phyloP scores from a whole-genome alignment of 305 asterid species.

The Solanum chacoense region DNA sequence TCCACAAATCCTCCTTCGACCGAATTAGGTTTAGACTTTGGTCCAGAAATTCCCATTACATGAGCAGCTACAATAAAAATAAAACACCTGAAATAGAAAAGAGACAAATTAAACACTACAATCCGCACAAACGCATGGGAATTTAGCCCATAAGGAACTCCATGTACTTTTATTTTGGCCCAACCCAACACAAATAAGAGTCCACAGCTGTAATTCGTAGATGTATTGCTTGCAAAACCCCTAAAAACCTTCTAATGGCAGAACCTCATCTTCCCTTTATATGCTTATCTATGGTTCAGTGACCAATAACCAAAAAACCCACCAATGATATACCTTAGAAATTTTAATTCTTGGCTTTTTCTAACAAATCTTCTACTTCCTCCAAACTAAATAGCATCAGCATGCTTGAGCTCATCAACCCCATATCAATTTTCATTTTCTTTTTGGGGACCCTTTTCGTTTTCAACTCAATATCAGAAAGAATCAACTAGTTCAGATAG shows the following conservation, averaged over 20 bases:
- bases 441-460: neutral
- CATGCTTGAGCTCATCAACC: no score
- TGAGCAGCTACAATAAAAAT: neutral
- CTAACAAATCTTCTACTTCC: no score
- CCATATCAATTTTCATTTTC: no score
- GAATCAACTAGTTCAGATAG: conserved; percentile 1
- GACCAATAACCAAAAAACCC: neutral
- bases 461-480: conserved; percentile 12
- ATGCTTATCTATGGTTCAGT: neutral
- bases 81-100: neutral
- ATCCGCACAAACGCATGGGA: neutral
- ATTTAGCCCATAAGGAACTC: neutral
- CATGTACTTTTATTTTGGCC: neutral
- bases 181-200: neutral
- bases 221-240: neutral
- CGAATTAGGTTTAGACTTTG: neutral
- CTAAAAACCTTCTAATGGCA: neutral
- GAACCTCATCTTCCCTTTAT: neutral
- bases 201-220: neutral
- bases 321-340: conserved; percentile 18
- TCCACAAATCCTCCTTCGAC: neutral
- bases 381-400: no score
- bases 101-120: neutral
- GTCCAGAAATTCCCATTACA: neutral
- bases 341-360: neutral